These are phyloP conservation scores for Eucalyptus melliodora DNA, from an alignment of 345 rosid species.

Conservation along the genomic window DNA sequence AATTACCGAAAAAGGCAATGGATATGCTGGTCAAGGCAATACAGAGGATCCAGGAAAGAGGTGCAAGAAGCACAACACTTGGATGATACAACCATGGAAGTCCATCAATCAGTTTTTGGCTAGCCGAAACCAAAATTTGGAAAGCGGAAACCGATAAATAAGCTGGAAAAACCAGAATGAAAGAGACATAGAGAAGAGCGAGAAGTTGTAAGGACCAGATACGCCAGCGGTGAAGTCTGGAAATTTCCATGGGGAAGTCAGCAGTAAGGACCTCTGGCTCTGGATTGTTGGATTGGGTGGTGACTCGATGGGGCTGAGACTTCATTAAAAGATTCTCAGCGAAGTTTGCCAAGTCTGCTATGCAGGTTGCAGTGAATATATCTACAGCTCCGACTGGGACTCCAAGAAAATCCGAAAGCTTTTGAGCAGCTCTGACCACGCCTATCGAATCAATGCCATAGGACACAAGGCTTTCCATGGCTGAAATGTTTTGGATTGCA, in stretches of 20 bases:
- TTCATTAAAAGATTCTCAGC: slow-evolving; percentile 32
- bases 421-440: slow-evolving; percentile 63
- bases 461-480: slow-evolving; percentile 37
- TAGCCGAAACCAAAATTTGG: slow-evolving; percentile 5
- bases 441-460: slow-evolving; percentile 69
- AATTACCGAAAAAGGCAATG: slow-evolving; percentile 38
- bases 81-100: slow-evolving; percentile 9
- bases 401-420: slow-evolving; percentile 49
- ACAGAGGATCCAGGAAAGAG: slow-evolving; percentile 61
- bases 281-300: slow-evolving; percentile 2
- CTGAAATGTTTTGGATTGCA: slow-evolving; percentile 19
- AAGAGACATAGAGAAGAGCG: slow-evolving; percentile 26
- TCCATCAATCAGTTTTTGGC: background rate
- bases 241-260: slow-evolving; percentile 18
- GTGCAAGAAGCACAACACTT: slow-evolving; percentile 27
- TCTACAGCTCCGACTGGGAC: slow-evolving; percentile 63
- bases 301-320: slow-evolving; percentile 22
- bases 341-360: slow-evolving; percentile 53
- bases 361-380: slow-evolving; percentile 57
- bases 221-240: slow-evolving; percentile 13
- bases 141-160: slow-evolving; percentile 34
- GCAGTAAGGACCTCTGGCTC: slow-evolving; percentile 15
- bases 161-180: slow-evolving; percentile 35
- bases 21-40: slow-evolving; percentile 19
- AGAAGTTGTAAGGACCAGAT: slow-evolving; percentile 35